These are phyloP conservation scores for Radiomyces spectabilis DNA, from an alignment of 192 early-diverging fungal species.

Conservation along the genomic window DNA sequence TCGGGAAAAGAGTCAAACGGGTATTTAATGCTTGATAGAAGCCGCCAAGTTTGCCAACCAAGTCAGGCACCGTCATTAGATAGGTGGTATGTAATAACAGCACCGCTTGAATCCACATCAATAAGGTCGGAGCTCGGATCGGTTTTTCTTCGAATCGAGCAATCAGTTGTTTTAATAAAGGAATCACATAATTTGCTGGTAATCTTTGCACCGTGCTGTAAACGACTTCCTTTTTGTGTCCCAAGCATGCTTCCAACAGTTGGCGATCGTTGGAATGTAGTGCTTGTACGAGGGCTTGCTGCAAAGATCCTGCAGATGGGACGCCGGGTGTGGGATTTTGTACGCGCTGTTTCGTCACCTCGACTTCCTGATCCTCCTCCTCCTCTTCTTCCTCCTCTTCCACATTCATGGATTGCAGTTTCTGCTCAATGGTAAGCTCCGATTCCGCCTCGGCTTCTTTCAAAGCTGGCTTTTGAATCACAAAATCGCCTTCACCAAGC, in stretches of 20 bases:
- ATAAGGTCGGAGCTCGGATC: constrained; percentile 30
- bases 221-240: constrained; percentile 35
- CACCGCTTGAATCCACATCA: constrained; percentile 47
- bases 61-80: constrained; percentile 48
- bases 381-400: constrained; percentile 16
- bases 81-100: constrained; percentile 44
- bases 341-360: constrained; percentile 10
- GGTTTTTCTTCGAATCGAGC: constrained; percentile 40
- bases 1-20: constrained; percentile 36
- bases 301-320: constrained; percentile 41
- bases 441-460: constrained; percentile 1
- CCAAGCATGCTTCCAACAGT: constrained; percentile 39
- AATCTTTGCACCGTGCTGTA: constrained; percentile 39
- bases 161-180: constrained; percentile 40
- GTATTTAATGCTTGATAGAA: constrained; percentile 44
- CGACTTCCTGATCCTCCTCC: constrained; percentile 1
- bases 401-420: constrained; percentile 25
- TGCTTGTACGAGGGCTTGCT: constrained; percentile 46
- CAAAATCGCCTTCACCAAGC: constrained; percentile 27
- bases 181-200: constrained; percentile 40
- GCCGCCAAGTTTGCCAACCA: constrained; percentile 39
- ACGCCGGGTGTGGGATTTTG: constrained; percentile 11
- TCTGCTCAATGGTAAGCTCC: constrained; percentile 30
- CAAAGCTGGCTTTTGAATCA: constrained; percentile 18
- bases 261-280: constrained; percentile 43